These are phyloP conservation scores for Antrodiella citrinella DNA, from an alignment of 768 basidiomycete genomes.

Conservation along the genomic window DNA sequence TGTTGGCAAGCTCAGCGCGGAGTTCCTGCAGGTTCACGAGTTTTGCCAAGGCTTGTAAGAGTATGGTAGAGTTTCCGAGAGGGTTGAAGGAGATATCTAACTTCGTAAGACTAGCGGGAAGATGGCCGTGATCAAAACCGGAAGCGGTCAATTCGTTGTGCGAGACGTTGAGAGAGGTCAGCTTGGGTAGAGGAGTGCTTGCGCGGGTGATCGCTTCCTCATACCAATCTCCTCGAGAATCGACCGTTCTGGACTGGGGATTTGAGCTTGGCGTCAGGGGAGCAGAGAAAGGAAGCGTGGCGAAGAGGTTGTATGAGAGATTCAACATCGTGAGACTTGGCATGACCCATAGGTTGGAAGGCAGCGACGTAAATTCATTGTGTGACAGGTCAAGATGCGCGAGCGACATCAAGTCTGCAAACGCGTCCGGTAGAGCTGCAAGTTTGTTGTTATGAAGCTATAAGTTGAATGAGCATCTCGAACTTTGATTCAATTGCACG, in stretches of 20 bases:
- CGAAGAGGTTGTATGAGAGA: conserved; percentile 61
- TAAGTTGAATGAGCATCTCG: not conserved
- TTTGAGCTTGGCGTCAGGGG: conserved; percentile 35
- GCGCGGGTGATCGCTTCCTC: conserved; percentile 54
- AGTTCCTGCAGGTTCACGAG: conserved; percentile 52
- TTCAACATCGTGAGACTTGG: conserved; percentile 61
- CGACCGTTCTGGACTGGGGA: conserved; percentile 27
- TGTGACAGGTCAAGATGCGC: conserved; percentile 67
- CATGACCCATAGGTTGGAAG: conserved; percentile 56
- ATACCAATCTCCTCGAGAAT: conserved; percentile 44
- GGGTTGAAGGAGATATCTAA: conserved; percentile 65
- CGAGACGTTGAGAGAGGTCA: conserved; percentile 56
- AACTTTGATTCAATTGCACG: too few relatives aligned
- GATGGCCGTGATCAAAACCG: conserved; percentile 39
- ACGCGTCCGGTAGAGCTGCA: conserved; percentile 48
- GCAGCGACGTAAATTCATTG: conserved; percentile 58
- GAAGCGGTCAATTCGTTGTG: conserved; percentile 55
- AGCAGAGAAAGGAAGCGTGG: conserved; percentile 50
- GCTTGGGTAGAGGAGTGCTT: conserved; percentile 54
- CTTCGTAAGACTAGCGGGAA: conserved; percentile 51
- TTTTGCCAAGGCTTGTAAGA: conserved; percentile 40
- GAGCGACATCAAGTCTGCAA: conserved; percentile 61
- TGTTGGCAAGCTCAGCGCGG: conserved; percentile 43
- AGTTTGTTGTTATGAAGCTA: conserved; percentile 76
- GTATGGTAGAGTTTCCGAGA: conserved; percentile 33